Conservation (phyloP, 202 grass and related monocot species). For the Hordeum pubiflorum region DNA sequence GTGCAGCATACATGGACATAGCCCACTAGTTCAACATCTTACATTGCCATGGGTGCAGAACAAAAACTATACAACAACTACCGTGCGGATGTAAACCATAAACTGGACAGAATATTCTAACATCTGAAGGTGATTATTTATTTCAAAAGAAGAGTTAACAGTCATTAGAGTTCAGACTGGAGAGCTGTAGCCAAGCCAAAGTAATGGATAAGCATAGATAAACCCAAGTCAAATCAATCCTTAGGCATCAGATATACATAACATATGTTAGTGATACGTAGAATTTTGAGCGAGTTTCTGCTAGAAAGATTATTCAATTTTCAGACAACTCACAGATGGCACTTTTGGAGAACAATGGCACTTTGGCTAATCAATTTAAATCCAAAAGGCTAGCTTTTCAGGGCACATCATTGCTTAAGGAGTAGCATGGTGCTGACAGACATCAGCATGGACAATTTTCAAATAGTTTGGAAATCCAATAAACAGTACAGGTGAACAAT, state of each 20-base stretch:
- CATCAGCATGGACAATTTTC: not conserved
- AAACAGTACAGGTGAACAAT: not conserved
- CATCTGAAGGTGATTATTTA: not conserved
- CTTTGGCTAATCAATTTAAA: constrained; percentile 5
- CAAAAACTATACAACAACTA: constrained; percentile 7
- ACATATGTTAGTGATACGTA: not conserved
- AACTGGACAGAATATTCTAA: not conserved
- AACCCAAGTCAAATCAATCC: not conserved
- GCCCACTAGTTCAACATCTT: not conserved
- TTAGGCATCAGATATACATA: not conserved
- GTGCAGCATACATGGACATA: not conserved
- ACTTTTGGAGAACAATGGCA: constrained; percentile 1
- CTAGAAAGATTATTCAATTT: not conserved
- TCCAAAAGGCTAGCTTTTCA: not conserved
- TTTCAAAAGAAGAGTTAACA: not conserved
- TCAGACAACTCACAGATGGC: not conserved
- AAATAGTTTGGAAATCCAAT: constrained; percentile 12
- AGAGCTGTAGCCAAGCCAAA: not conserved
- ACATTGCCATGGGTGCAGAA: not conserved
- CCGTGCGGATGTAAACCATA: not conserved
- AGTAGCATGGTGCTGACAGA: not conserved
- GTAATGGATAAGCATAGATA: not conserved
- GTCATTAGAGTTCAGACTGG: not conserved
- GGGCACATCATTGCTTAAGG: not conserved
- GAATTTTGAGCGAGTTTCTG: not conserved